Conservation (phyloP, 2,329 filamentous ascomycete genomes). For the Fonsecaea nubica region DNA sequence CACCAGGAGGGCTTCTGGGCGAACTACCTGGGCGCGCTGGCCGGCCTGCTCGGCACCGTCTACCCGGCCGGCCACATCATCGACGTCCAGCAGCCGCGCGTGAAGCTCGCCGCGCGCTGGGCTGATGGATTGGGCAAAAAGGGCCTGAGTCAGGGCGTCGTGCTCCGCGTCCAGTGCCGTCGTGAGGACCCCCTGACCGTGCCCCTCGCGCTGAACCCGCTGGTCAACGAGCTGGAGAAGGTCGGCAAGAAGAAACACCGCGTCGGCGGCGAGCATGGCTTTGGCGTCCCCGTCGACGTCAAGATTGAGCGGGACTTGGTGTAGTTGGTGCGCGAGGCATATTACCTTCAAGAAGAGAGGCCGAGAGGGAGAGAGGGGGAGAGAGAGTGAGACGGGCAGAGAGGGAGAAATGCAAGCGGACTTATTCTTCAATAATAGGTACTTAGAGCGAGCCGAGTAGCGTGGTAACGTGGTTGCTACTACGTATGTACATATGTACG, state of each 20-base stretch:
- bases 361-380: no score
- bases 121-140: conserved; percentile 44
- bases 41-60: conserved; percentile 42
- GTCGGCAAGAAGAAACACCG: conserved; percentile 49
- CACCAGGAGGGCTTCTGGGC: conserved; percentile 48
- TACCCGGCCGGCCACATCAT: conserved; percentile 44
- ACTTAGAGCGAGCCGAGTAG: no score
- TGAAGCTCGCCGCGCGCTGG: conserved; percentile 43
- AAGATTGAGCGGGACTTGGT: conserved; percentile 31
- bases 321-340: background rate
- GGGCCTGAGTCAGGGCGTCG: conserved; percentile 43
- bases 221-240: conserved; percentile 45
- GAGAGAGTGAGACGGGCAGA: no score
- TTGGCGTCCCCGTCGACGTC: conserved; percentile 35
- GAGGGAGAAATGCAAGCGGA: no score
- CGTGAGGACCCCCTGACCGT: conserved; percentile 29
- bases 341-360: no score
- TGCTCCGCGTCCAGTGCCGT: conserved; percentile 39
- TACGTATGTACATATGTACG: no score
- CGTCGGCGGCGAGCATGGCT: conserved; percentile 43
- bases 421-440: no score
- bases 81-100: conserved; percentile 40
- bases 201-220: conserved; percentile 41
- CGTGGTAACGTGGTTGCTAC: no score
- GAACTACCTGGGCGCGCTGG: conserved; percentile 44